A percentile compares a stretch with the other conserved stretches of the same genome.
Evolutionary conservation across 2,329 filamentous ascomycete species (phyloP).

Genomic region (Chaetomiaceae sp.): DNA sequence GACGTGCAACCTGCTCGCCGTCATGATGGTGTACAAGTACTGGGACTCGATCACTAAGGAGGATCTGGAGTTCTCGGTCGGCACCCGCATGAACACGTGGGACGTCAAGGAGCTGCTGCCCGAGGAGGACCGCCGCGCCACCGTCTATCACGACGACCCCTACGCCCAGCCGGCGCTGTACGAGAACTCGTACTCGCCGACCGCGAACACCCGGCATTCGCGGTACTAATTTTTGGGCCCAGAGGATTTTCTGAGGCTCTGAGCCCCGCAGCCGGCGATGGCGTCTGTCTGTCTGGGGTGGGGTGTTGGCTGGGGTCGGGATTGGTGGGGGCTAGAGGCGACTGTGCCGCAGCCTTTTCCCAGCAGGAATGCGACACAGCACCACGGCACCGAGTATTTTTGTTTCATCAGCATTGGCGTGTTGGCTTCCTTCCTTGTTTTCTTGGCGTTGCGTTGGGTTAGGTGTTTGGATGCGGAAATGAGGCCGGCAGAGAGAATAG

Average conservation of each 20-base stretch:
- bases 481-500: background rate
- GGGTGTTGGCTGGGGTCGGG: background rate
- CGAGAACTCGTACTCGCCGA: constrained; percentile 48
- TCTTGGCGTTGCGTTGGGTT: constrained; percentile 15
- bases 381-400: constrained; percentile 8
- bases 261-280: no score
- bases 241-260: no score
- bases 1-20: constrained; percentile 83
- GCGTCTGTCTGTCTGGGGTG: no score
- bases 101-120: constrained; percentile 88
- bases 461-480: background rate
- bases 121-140: constrained; percentile 72
- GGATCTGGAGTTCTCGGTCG: constrained; percentile 96
- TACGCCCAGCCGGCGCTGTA: constrained; percentile 53
- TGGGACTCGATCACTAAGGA: constrained; percentile 99
- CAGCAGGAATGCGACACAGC: constrained; percentile 9
- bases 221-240: constrained; percentile 45
- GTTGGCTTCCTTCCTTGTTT: constrained; percentile 16
- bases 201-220: constrained; percentile 40
- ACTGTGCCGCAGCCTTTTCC: constrained; percentile 4
- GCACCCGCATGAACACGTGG: constrained; percentile 94
- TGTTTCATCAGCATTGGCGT: constrained; percentile 22
- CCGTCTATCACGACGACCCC: constrained; percentile 66
- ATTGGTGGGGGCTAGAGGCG: background rate
- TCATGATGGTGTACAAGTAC: constrained; percentile 99